Percentiles rank a stretch among this genome's conserved stretches.
Conservation (phyloP, 306 rosid species). For the Sicyos baderoa region DNA sequence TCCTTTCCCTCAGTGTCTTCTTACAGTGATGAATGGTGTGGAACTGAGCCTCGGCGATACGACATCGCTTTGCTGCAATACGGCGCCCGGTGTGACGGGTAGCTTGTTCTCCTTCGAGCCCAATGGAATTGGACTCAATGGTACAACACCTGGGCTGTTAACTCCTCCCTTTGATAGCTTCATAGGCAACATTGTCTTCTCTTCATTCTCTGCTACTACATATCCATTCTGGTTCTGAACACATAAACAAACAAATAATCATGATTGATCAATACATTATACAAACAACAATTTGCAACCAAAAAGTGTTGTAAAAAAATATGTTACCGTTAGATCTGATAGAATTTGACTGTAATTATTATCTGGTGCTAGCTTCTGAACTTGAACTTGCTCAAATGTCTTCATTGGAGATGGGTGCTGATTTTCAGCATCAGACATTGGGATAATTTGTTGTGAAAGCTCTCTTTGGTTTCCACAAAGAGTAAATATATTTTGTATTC, state of each 20-base stretch:
- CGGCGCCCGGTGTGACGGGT: background rate
- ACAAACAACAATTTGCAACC: background rate
- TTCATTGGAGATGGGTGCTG: conserved; percentile 13
- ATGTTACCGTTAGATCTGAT: conserved; percentile 11
- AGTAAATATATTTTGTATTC: conserved; percentile 81
- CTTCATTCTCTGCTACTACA: conserved; percentile 2
- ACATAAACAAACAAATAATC: background rate
- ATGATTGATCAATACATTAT: too few species aligned
- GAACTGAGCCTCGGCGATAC: background rate
- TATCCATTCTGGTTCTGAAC: conserved; percentile 12
- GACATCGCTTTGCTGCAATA: background rate
- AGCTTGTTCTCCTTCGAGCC: conserved; percentile 14
- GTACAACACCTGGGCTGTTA: background rate
- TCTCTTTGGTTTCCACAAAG: conserved; percentile 93
- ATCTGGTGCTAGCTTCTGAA: background rate
- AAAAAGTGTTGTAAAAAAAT: background rate
- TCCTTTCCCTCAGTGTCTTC: background rate
- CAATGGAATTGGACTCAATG: conserved; percentile 17
- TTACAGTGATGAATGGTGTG: conserved; percentile 15
- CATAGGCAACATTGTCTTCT: background rate
- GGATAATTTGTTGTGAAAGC: conserved; percentile 50
- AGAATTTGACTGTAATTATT: conserved; percentile 10
- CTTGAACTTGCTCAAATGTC: conserved; percentile 10
- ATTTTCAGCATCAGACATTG: conserved; percentile 29
- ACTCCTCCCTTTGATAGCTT: background rate